These are phyloP conservation scores for Starmerella bombicola DNA, from an alignment of 805 yeast species.

Conservation along the genomic window DNA sequence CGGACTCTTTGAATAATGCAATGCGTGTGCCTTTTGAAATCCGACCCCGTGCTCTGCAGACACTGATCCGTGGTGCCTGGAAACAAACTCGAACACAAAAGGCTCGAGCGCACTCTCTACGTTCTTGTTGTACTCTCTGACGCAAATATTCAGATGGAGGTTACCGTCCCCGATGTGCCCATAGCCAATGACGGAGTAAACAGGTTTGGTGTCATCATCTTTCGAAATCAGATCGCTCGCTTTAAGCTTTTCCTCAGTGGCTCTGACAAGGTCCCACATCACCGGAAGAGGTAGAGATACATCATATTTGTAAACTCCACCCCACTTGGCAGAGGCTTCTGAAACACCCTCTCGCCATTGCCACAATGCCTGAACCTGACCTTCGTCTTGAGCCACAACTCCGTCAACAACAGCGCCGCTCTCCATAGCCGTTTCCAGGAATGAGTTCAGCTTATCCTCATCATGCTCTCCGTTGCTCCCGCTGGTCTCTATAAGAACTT, in stretches of 20 bases:
- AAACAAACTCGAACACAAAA: slow-evolving; percentile 84
- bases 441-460: slow-evolving; percentile 73
- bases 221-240: slow-evolving; percentile 50
- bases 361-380: slow-evolving; percentile 77
- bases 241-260: slow-evolving; percentile 48
- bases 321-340: slow-evolving; percentile 71
- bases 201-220: slow-evolving; percentile 51
- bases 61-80: slow-evolving; percentile 56
- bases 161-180: slow-evolving; percentile 99
- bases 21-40: slow-evolving; percentile 85
- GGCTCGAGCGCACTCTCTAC: slow-evolving; percentile 83
- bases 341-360: slow-evolving; percentile 91
- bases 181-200: slow-evolving; percentile 80
- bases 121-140: slow-evolving; percentile 63
- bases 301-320: slow-evolving; percentile 96
- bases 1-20: slow-evolving; percentile 69
- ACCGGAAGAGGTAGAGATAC: slow-evolving; percentile 79
- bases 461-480: slow-evolving; percentile 92
- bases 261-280: slow-evolving; percentile 72
- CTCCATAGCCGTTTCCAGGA: slow-evolving; percentile 76
- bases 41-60: slow-evolving; percentile 98
- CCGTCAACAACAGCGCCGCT: slow-evolving; percentile 80
- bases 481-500: slow-evolving; percentile 85
- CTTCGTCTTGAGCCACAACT: slow-evolving; percentile 88
- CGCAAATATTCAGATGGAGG: slow-evolving; percentile 84